A percentile compares a stretch with the other conserved stretches of the same genome.
phyloP scores from a whole-genome alignment of 345 rosid species.

The Eucalyptus virginea region DNA sequence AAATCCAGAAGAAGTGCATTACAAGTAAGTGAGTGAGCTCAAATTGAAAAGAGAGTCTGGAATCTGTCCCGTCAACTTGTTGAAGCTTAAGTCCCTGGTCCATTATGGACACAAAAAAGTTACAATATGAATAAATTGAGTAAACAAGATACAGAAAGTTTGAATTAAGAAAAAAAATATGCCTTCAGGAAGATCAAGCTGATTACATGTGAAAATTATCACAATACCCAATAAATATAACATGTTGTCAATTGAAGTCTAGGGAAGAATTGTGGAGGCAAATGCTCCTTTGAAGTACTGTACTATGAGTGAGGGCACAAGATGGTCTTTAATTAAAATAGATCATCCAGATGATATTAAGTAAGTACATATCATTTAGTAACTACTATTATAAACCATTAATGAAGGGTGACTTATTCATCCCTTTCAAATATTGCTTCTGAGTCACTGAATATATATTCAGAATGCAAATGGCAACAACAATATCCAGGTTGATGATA shows the following conservation, averaged over 20 bases:
- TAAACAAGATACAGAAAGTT: neutral
- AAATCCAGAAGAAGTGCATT: slow-evolving; percentile 9
- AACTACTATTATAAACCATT: neutral
- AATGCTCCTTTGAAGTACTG: neutral
- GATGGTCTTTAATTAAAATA: neutral
- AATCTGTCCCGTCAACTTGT: slow-evolving; percentile 2
- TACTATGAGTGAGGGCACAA: neutral
- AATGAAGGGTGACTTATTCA: neutral
- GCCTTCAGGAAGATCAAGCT: neutral
- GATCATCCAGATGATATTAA: neutral
- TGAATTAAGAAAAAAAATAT: neutral
- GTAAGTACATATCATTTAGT: neutral
- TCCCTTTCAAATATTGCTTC: neutral
- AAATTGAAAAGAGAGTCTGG: slow-evolving; percentile 30
- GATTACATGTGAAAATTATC: neutral
- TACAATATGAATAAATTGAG: neutral
- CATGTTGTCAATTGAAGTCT: neutral
- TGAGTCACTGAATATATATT: neutral
- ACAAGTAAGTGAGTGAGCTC: slow-evolving; percentile 34
- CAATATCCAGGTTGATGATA: neutral
- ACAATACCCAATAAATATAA: neutral
- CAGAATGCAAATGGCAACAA: neutral
- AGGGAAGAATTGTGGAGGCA: neutral
- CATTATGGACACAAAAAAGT: neutral
- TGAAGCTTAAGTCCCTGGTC: slow-evolving; percentile 41